phyloP scores from a whole-genome alignment of 148 eudicot species.

The Vaccinium darrowii region DNA sequence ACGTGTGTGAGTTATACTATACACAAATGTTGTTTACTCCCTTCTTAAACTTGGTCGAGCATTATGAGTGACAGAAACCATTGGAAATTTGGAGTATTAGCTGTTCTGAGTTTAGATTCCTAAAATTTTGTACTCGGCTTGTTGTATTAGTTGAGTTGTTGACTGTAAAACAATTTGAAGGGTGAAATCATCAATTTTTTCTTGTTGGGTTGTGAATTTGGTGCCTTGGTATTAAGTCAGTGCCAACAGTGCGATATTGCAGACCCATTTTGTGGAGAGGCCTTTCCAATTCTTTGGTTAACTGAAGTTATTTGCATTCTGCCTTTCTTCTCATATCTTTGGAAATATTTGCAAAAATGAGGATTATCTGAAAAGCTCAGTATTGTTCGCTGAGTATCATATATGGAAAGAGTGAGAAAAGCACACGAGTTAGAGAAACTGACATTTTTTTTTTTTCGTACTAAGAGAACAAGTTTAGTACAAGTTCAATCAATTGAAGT shows the following conservation, averaged over 20 bases:
- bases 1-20: constrained; percentile 14
- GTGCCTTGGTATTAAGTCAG: neutral
- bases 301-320: neutral
- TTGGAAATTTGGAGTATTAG: neutral
- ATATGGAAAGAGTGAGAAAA: neutral
- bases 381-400: neutral
- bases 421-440: neutral
- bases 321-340: neutral
- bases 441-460: neutral
- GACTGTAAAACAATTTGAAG: neutral
- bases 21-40: neutral
- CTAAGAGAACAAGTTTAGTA: neutral
- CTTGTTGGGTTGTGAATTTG: neutral
- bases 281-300: neutral
- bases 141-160: neutral
- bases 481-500: neutral
- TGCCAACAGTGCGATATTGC: neutral
- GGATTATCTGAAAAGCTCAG: neutral
- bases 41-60: neutral
- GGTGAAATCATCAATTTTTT: neutral
- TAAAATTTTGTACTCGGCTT: neutral
- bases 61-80: neutral
- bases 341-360: neutral
- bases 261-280: neutral
- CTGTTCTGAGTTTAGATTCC: neutral